phyloP scores from a whole-genome alignment of 2,329 filamentous ascomycete genomes.

The Dendrostoma leiphaemia region DNA sequence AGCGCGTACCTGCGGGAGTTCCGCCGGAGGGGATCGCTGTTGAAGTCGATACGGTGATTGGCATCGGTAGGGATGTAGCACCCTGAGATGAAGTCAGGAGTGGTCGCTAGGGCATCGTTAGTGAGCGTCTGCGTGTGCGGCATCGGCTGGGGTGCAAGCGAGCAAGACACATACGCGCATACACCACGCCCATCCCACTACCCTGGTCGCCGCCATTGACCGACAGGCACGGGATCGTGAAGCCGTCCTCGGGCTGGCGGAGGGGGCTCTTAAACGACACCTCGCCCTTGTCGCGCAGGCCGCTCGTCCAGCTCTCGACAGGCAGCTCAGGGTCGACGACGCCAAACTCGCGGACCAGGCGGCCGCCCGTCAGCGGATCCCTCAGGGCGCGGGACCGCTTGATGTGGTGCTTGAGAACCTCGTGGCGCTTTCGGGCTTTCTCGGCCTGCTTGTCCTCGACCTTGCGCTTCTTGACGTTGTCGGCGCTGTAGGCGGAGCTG shows the following conservation, averaged over 20 bases:
- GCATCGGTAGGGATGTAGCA: slow-evolving; percentile 42
- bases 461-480: slow-evolving; percentile 48
- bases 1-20: slow-evolving; percentile 7
- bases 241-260: no score
- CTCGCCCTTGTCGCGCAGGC: slow-evolving; percentile 38
- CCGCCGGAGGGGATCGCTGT: not conserved
- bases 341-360: slow-evolving; percentile 35
- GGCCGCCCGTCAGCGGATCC: slow-evolving; percentile 31
- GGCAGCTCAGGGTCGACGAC: slow-evolving; percentile 26
- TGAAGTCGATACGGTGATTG: slow-evolving; percentile 32
- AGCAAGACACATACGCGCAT: slow-evolving; percentile 23
- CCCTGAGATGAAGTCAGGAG: slow-evolving; percentile 31
- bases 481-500: slow-evolving; percentile 51
- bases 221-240: slow-evolving; percentile 39
- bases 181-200: slow-evolving; percentile 40
- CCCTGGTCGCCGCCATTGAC: slow-evolving; percentile 37
- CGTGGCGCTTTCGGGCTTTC: slow-evolving; percentile 10
- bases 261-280: slow-evolving; percentile 33
- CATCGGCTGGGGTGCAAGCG: not conserved
- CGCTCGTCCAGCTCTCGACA: slow-evolving; percentile 37
- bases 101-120: slow-evolving; percentile 27
- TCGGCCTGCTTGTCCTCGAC: slow-evolving; percentile 38
- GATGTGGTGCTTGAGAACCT: slow-evolving; percentile 22
- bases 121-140: no score
- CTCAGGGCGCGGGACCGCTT: slow-evolving; percentile 31